phyloP scores from a whole-genome alignment of 192 early-diverging fungal species.

The Gigaspora rosea region DNA sequence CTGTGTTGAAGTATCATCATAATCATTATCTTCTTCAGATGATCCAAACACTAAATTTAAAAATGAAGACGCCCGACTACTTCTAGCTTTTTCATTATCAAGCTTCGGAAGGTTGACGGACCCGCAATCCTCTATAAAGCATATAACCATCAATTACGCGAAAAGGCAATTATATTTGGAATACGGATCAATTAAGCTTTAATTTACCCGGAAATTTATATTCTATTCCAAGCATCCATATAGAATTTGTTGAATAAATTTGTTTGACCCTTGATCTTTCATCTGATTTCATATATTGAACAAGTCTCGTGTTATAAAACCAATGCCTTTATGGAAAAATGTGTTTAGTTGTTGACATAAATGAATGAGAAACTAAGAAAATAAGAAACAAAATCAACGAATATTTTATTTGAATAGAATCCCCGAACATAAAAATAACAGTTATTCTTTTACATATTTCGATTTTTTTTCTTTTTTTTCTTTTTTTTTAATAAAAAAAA shows the following conservation, averaged over 20 bases:
- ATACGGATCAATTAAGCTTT: not conserved
- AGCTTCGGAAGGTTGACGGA: conserved; percentile 12
- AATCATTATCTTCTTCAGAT: conserved; percentile 29
- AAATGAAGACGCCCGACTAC: conserved; percentile 22
- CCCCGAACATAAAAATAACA: not conserved
- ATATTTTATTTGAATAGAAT: not conserved
- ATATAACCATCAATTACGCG: not conserved
- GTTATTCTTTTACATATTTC: not conserved
- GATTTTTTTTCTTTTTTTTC: not conserved
- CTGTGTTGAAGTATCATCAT: conserved; percentile 6
- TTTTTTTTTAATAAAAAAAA: not conserved
- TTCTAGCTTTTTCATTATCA: conserved; percentile 13
- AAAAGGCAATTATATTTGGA: too few relatives aligned
- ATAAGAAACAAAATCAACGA: not conserved
- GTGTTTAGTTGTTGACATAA: not conserved
- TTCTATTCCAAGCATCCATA: conserved; percentile 45
- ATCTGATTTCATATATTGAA: conserved; percentile 45
- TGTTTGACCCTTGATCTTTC: conserved; percentile 40
- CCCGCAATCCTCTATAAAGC: conserved; percentile 20
- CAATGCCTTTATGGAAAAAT: conserved; percentile 36
- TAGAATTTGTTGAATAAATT: conserved; percentile 36
- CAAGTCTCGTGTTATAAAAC: conserved; percentile 45
- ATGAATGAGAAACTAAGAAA: not conserved
- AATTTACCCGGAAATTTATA: conserved; percentile 37
- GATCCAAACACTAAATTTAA: conserved; percentile 25